Base-by-base conservation (phyloP, 495 filamentous ascomycete genomes). In the Penicillium paxilli region DNA sequence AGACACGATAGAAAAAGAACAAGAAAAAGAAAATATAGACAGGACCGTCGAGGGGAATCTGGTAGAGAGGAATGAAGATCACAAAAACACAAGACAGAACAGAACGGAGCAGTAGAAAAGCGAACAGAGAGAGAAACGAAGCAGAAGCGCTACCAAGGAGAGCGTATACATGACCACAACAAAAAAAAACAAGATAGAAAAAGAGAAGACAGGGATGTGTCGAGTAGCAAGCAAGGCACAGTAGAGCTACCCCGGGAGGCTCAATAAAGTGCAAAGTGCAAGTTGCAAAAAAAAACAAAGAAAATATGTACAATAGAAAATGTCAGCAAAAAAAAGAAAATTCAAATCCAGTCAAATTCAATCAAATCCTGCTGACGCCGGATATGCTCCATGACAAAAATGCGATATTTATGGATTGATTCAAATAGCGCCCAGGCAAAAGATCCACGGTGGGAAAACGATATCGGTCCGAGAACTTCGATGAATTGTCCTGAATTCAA, bases 311-410 rank as follows among this genome's bases (percentile, higher is more conserved):
- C 55, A 57, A 45, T 28, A 16, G 26, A 26, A 24, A 25, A 55
- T n/a, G n/a, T n/a, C 17, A 44, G 26, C 30, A 55, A 44, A 44
- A 26, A 35, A 33, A 41, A 52, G 37, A 57, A 24, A 35, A 14
- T 17, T 32, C 21, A 28, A 17, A 22, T 41, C 22, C n/a, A n/a
- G n/a, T n/a, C n/a, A n/a, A n/a, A n/a, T n/a, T n/a, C n/a, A n/a
- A n/a, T n/a, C n/a, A n/a, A 40, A 38, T 45, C 30, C 57, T 44
- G 37, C 28, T 52, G 50, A 62, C 48, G 54, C 55, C 62, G 30
- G 38, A 47, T 40, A 62, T 62, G 58, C 58, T 51, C 48, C 54
- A 26, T 41, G 53, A 64, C 45, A 49, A 37, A n/a, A n/a, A n/a
- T n/a, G n/a, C n/a, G n/a, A n/a, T n/a, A n/a, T n/a, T n/a, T n/a